Evolutionary conservation across 345 rosid genomes (phyloP).

Genomic region (Microthlaspi erraticum): DNA sequence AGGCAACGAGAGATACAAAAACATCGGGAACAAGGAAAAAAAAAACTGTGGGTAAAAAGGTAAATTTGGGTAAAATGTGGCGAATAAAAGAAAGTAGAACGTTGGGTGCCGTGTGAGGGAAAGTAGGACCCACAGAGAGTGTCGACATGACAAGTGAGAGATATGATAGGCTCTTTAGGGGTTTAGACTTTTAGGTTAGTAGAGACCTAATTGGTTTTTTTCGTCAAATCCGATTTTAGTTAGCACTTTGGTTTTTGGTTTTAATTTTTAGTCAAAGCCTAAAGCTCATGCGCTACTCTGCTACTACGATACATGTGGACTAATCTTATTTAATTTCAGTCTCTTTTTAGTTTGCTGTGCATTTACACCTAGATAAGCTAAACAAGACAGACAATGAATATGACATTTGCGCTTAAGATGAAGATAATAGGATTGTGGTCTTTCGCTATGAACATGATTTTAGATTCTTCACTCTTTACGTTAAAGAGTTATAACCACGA

Average conservation of each 20-base stretch:
- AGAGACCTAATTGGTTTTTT: conserved; percentile 31
- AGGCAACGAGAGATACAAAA: conserved; percentile 23
- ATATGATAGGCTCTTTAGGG: conserved; percentile 33
- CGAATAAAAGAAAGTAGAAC: conserved; percentile 32
- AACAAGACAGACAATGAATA: background rate
- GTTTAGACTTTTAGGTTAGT: conserved; percentile 39
- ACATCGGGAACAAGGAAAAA: conserved; percentile 40
- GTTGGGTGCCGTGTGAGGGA: conserved; percentile 18
- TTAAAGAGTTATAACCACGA: conserved; percentile 1
- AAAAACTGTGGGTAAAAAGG: conserved; percentile 38
- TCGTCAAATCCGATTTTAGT: conserved; percentile 39
- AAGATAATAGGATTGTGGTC: too few relatives aligned
- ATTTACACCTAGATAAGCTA: conserved; percentile 32
- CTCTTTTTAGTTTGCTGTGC: conserved; percentile 32
- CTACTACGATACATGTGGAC: conserved; percentile 26
- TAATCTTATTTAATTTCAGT: conserved; percentile 10
- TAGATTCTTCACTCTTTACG: too few relatives aligned
- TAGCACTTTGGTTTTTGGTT: conserved; percentile 29
- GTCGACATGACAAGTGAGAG: conserved; percentile 42
- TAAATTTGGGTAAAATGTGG: conserved; percentile 46
- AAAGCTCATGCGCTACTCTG: conserved; percentile 46
- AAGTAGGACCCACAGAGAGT: conserved; percentile 23
- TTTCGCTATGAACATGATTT: too few relatives aligned
- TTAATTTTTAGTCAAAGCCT: conserved; percentile 40
- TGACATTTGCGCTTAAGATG: too few relatives aligned